phyloP scores from a whole-genome alignment of 1,284 basidiomycete species.

The Leccinum subatratum region DNA sequence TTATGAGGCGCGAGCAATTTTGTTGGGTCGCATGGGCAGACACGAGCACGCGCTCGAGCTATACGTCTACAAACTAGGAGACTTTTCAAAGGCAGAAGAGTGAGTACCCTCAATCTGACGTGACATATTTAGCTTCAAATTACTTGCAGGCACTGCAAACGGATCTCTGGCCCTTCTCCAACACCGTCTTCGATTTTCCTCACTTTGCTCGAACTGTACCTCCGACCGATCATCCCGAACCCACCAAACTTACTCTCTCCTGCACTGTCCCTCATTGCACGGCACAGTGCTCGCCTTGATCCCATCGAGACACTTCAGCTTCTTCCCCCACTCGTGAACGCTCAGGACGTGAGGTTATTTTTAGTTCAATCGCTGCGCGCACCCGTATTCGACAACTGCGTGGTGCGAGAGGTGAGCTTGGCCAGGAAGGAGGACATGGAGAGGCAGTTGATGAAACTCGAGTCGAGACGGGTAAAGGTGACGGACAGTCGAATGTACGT shows the following conservation, averaged over 20 bases:
- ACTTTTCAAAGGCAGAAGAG: constrained; percentile 85
- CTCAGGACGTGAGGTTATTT: constrained; percentile 77
- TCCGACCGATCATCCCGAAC: constrained; percentile 58
- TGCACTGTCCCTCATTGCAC: constrained; percentile 78
- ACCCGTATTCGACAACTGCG: constrained; percentile 62
- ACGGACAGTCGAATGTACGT: constrained; percentile 85
- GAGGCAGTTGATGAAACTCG: constrained; percentile 66
- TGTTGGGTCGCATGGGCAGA: constrained; percentile 84
- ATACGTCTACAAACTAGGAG: constrained; percentile 82
- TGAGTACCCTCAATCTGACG: constrained; percentile 35
- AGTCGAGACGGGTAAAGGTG: constrained; percentile 82
- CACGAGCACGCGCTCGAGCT: constrained; percentile 91
- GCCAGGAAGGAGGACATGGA: constrained; percentile 72
- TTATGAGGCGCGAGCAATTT: constrained; percentile 83
- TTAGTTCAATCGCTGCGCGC: constrained; percentile 69
- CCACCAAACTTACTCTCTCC: constrained; percentile 61
- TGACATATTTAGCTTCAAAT: constrained; percentile 1
- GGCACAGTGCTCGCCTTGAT: constrained; percentile 80
- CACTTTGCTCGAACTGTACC: constrained; percentile 81
- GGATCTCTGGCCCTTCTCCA: constrained; percentile 61
- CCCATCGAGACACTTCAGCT: constrained; percentile 76
- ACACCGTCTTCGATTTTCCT: constrained; percentile 72
- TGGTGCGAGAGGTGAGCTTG: constrained; percentile 66
- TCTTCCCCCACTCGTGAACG: constrained; percentile 81
- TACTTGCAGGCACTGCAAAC: constrained; percentile 74